Base-by-base conservation (phyloP, 1,139 yeast species). In the Suhomyces anneliseae region DNA sequence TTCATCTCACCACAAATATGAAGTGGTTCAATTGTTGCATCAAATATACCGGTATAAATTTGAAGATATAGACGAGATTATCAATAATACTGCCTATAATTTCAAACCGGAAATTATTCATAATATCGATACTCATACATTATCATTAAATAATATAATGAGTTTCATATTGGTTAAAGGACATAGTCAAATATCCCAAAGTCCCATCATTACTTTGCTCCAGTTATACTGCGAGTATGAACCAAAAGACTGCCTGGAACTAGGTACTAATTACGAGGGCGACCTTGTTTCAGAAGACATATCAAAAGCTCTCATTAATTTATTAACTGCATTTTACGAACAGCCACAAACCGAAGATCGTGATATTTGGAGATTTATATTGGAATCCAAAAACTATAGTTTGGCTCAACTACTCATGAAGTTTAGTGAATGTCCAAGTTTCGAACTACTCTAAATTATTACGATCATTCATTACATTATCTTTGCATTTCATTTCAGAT, bases 321-420 rank as follows among this genome's bases (percentile, higher is more conserved):
- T 61, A 19, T 49, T 59, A 38, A 41, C 50, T 15, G 38, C 35
- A 9, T 55, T 52, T 39, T 58, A 55, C 43, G 38, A 40, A 38
- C 40, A 42, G 39, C 11, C 52, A 43, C 42, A 43, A 43, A 15
- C 39, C 27, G 44, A 47, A 9, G 54, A 54, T 37, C 40, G 45
- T 19, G 57, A 53, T 11, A 46, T 62, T 26, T 62, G 67, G 67
- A 45, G 47, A 10, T 57, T 52, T 38, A 53, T 62, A 6, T 52
- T 57, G 31, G 56, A 53, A 32, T 47, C 55, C 37, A 58, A 57
- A 46, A 58, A 57, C 44, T 49, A 47, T 36, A 49, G 49, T 27
- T 51, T 61, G 39, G 60, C 59, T 8, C 53, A 54, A 27, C 46
- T 59, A 44, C 49, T 63, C 46, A 55, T 59, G 59, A 50, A 48